These are phyloP conservation scores for Stagonosporopsis vannaccii DNA, from an alignment of 2,329 filamentous ascomycete genomes.

Conservation along the genomic window DNA sequence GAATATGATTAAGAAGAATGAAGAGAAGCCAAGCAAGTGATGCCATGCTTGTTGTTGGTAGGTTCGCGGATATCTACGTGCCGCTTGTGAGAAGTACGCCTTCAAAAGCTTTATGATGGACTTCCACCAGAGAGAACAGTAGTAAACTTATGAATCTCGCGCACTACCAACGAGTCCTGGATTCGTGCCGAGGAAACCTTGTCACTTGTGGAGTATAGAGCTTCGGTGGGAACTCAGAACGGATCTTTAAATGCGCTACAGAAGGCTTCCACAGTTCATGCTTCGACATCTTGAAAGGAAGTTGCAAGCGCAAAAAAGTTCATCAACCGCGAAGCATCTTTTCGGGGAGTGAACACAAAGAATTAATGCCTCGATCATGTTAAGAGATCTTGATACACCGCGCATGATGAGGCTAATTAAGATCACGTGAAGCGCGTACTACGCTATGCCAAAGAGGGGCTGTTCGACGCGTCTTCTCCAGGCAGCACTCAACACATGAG, in stretches of 20 bases:
- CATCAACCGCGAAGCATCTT: not conserved
- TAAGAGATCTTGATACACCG: no score
- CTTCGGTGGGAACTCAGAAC: no score
- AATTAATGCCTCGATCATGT: no score
- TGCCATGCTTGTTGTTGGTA: no score
- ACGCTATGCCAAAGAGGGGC: not conserved
- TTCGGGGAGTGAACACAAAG: no score
- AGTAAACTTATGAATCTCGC: not conserved
- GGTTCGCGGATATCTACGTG: no score
- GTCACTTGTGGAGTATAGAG: not conserved
- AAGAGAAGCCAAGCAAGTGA: no score
- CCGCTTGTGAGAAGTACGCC: not conserved
- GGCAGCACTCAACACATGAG: constrained; percentile 7
- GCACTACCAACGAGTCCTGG: not conserved
- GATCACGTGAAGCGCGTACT: constrained; percentile 12
- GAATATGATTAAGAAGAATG: no score
- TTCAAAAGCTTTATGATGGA: not conserved
- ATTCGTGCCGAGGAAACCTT: not conserved
- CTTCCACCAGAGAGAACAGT: not conserved
- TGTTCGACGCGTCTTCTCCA: constrained; percentile 5
- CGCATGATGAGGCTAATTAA: not conserved
- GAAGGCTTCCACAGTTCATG: no score
- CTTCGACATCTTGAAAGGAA: no score
- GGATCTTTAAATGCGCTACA: no score
- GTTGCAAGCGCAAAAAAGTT: not conserved